These are phyloP conservation scores for Sanguinoderma infundibulare DNA, from an alignment of 1,284 basidiomycete species.

Conservation along the genomic window DNA sequence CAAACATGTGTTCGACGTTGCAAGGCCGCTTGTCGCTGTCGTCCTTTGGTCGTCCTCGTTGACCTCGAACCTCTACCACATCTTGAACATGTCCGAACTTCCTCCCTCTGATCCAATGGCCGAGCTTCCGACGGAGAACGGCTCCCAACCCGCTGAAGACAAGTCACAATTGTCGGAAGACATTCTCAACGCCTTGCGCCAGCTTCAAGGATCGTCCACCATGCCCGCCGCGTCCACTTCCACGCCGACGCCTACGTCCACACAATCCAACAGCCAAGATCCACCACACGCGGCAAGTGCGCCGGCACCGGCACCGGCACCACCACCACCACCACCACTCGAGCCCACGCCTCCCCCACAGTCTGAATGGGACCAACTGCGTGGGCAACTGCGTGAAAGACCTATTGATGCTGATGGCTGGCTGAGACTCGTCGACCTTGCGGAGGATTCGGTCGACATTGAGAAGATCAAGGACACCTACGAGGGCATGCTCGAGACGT, in stretches of 20 bases:
- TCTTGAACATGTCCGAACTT: slow-evolving; percentile 28
- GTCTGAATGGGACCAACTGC: slow-evolving; percentile 55
- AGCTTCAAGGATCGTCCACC: slow-evolving; percentile 31
- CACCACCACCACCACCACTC: too few relatives aligned
- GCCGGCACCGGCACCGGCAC: too few relatives aligned
- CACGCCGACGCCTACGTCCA: slow-evolving; percentile 18
- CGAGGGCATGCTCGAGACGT: slow-evolving; percentile 75
- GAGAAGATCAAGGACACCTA: slow-evolving; percentile 73
- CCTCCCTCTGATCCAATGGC: slow-evolving; percentile 12
- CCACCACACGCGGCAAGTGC: slow-evolving; percentile 6
- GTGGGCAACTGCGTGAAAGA: slow-evolving; percentile 51
- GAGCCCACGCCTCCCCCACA: slow-evolving; percentile 30
- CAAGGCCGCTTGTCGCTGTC: neutral
- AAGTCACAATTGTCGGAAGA: slow-evolving; percentile 45
- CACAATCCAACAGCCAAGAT: slow-evolving; percentile 33
- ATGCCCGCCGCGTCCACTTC: slow-evolving; percentile 1
- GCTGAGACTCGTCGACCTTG: slow-evolving; percentile 68
- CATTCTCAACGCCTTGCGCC: slow-evolving; percentile 43
- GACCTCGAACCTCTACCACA: slow-evolving; percentile 7
- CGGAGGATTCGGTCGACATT: slow-evolving; percentile 69
- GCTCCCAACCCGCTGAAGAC: slow-evolving; percentile 26
- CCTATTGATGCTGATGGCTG: slow-evolving; percentile 71
- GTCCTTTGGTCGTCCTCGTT: neutral
- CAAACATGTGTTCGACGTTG: neutral
- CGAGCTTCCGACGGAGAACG: slow-evolving; percentile 12